Conservation (phyloP, 495 filamentous ascomycete species). For the Aspergillus nanangensis region DNA sequence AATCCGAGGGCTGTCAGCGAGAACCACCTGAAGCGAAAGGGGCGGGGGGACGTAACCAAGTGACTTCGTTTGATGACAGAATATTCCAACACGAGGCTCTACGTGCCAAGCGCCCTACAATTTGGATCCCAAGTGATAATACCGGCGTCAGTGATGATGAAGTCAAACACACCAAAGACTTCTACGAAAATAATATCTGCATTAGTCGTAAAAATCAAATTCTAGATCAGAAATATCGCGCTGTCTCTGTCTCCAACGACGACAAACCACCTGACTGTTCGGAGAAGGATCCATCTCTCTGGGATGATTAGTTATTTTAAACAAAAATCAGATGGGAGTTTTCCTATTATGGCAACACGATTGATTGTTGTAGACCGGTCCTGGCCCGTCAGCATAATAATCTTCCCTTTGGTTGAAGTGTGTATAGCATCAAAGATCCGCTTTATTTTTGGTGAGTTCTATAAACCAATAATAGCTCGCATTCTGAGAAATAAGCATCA, state of each 20-base stretch:
- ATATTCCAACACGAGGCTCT: conserved; percentile 91
- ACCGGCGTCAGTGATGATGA: conserved; percentile 91
- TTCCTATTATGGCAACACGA: too few species aligned
- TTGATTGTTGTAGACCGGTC: too few species aligned
- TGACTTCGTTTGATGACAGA: conserved; percentile 46
- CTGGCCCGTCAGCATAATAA: too few species aligned
- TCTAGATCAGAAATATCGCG: conserved; percentile 74
- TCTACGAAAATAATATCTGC: conserved; percentile 83
- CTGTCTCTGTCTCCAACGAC: conserved; percentile 88
- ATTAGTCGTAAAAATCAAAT: conserved; percentile 89
- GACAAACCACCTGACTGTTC: conserved; percentile 89
- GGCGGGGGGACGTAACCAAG: conserved; percentile 62
- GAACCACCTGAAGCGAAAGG: too few species aligned
- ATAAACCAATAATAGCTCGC: too few species aligned
- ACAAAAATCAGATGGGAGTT: too few species aligned
- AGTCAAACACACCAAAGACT: conserved; percentile 68
- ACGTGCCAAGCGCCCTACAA: conserved; percentile 75
- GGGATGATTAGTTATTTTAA: too few species aligned
- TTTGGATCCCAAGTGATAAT: conserved; percentile 94
- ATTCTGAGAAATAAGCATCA: too few species aligned
- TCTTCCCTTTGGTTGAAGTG: too few species aligned
- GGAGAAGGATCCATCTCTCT: conserved; percentile 84
- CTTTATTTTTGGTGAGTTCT: too few species aligned
- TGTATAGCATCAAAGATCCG: too few species aligned
- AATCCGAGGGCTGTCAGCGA: conserved; percentile 81